Evolutionary conservation across 345 rosid genomes (phyloP).

Genomic region (Salix exigua): DNA sequence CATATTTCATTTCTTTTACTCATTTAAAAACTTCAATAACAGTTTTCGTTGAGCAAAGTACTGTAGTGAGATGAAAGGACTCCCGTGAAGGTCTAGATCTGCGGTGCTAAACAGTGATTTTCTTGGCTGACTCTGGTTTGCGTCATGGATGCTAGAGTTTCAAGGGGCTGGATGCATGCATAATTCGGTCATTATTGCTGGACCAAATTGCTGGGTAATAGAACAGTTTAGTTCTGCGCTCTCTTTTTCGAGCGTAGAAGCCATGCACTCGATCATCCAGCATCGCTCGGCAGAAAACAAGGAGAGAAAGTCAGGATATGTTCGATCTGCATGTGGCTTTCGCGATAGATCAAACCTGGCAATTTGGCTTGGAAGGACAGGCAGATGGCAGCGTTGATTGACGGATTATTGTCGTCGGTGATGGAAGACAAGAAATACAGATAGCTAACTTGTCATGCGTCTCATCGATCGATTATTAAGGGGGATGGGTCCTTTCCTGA

Average conservation of each 20-base stretch:
- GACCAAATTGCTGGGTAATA: neutral
- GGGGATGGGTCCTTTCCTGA: neutral
- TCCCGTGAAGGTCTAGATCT: neutral
- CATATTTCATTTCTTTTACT: too few relatives aligned
- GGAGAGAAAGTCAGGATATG: too few relatives aligned
- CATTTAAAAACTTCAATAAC: too few relatives aligned
- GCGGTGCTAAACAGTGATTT: neutral
- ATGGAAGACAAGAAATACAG: neutral
- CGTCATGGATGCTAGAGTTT: neutral
- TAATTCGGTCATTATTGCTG: neutral
- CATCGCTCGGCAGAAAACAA: neutral
- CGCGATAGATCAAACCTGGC: neutral
- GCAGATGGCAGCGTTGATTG: neutral
- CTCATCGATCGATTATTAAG: neutral
- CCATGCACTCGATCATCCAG: neutral
- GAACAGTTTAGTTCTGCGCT: neutral
- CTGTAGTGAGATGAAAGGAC: conserved; percentile 1
- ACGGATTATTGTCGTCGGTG: neutral
- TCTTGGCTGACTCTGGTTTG: neutral
- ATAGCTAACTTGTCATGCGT: neutral
- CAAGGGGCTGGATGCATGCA: neutral
- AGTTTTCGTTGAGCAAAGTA: neutral
- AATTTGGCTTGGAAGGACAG: neutral
- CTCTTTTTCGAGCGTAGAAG: neutral
- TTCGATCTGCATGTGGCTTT: neutral